Base-by-base conservation (phyloP, 1,284 basidiomycete species). In the Cystobasidium pallidum region DNA sequence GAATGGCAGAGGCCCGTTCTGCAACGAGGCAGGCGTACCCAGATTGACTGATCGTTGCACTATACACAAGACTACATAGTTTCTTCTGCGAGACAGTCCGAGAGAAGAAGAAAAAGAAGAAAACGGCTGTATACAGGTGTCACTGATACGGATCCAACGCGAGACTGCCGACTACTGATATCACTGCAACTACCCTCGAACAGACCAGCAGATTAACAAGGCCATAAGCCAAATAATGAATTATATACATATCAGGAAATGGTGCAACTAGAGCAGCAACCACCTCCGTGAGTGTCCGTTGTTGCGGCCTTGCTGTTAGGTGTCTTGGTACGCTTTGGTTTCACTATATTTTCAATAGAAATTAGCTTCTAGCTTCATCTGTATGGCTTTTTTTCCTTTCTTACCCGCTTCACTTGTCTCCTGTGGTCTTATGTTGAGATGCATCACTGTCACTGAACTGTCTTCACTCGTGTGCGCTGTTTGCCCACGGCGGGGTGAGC, bases 181-280 rank as follows among this genome's bases (percentile, higher is more conserved):
- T 17, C 4, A 45, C 43, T n/a, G 43, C 3, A 45, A 17, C 43
- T 11, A 45, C 4, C 43, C 11, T 45, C 8, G 15, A 8, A 8
- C 6, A n/a, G 11, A 45, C 4, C 8, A 45, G 43, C n/a, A 45
- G 11, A 45, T 45, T 6, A 13, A 34, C 30, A 32, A 19, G 30
- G 11, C 54, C 10, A 21, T 34, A 36, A 11, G 2, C 2, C 28
- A 57, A 6, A 36, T 2, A n/a, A 13, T 28, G 21, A 34, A 28
- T 32, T 34, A 15, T 57, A 57, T 34, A 28, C 36, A 36, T 43
- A 61, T 71, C 68, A 71, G 15, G 49, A 52, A 7, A 71, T 51
- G n/a, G 57, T 45, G 41, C 68, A 64, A 21, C 45, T 24, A n/a
- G 62, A 64, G 32, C 62, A 71, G 47, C 68, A 64, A 15, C 61